Evolutionary conservation across 1,284 basidiomycete genomes (phyloP), one percentile per base, ranked within the genome.

Genomic region (Apiotrichum veenhuisii): DNA sequence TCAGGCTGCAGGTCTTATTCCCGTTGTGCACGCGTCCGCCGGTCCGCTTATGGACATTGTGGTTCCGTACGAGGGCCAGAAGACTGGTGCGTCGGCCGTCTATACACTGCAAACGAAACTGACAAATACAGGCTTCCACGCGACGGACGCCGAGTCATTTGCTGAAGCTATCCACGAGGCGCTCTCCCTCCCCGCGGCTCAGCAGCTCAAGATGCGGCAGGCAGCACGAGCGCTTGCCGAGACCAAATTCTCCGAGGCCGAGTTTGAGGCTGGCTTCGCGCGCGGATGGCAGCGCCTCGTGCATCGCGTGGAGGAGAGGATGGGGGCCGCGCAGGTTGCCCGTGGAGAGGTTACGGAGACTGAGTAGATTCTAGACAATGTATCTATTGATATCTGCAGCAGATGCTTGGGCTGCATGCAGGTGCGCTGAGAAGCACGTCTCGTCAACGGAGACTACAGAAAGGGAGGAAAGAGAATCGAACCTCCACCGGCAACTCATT

Each of bases 1-100:
- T 37, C 64, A 95, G 92, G 91, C 93, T 3, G 91, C 95, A 0
- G 95, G 95, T 0, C 83, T 95, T 2, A 89, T 98, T 20, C 91
- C 95, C 0, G 83, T 98, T 3, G 86, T 88, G 0, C 94, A 99
- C 71, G 89, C 89, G 0, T 96, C 92, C 0, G 95, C 90, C 0
- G 95, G 96, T 0, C 96, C 95, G 0, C 73, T 94, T 33, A 81
- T 87, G 52, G 95, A 98, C 73, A 98, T 98, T 57, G 86, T 96
- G 34, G 85, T 92, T 1, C 88, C 89, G 0, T 84, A 84, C 68
- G 77, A 87, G 22, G 85, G 84, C 14, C 72, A 85, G 66, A 79
- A 78, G 10, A 92, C 91, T 50, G 89, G 87, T 85, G 63, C 54
- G 77, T 68, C n/a, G n/a, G n/a, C n/a, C n/a, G n/a, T n/a, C 8